These are phyloP conservation scores for Phellinidium pouzarii DNA, from an alignment of 1,284 basidiomycete species.

Conservation along the genomic window DNA sequence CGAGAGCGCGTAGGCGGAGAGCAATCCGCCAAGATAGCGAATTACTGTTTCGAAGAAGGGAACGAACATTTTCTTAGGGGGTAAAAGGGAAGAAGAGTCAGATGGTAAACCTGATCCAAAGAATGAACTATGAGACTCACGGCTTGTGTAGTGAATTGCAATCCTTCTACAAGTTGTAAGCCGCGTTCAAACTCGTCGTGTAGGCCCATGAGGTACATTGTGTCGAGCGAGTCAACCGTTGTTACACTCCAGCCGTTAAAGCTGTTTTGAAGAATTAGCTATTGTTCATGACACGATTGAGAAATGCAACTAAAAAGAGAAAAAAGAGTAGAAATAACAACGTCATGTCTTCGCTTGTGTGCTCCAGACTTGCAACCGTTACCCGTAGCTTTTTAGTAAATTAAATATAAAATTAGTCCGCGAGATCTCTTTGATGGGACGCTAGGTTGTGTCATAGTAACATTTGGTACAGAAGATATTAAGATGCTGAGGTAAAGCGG, in stretches of 20 bases:
- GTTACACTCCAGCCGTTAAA: constrained; percentile 77
- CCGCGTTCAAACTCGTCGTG: constrained; percentile 63
- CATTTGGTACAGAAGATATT: no score
- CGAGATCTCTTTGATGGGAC: no score
- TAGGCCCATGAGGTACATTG: constrained; percentile 66
- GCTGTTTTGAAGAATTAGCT: constrained; percentile 29
- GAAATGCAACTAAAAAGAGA: not conserved
- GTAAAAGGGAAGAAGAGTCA: constrained; percentile 3
- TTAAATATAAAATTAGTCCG: no score
- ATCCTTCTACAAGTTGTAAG: constrained; percentile 51
- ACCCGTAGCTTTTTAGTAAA: no score
- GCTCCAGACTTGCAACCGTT: no score
- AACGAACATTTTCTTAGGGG: constrained; percentile 28
- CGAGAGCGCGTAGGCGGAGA: constrained; percentile 66
- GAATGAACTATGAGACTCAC: constrained; percentile 26
- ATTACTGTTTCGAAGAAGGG: constrained; percentile 74
- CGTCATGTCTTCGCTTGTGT: no score
- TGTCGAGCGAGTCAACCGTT: constrained; percentile 69
- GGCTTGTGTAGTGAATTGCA: constrained; percentile 44
- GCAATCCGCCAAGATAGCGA: constrained; percentile 65
- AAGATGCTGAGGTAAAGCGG: no score
- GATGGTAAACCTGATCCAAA: constrained; percentile 17
- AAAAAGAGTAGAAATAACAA: not conserved
- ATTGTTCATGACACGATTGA: constrained; percentile 1
- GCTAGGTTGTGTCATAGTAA: no score